Evolutionary conservation across 148 eudicot genomes (phyloP).

Genomic region (Camellia sinensis): DNA sequence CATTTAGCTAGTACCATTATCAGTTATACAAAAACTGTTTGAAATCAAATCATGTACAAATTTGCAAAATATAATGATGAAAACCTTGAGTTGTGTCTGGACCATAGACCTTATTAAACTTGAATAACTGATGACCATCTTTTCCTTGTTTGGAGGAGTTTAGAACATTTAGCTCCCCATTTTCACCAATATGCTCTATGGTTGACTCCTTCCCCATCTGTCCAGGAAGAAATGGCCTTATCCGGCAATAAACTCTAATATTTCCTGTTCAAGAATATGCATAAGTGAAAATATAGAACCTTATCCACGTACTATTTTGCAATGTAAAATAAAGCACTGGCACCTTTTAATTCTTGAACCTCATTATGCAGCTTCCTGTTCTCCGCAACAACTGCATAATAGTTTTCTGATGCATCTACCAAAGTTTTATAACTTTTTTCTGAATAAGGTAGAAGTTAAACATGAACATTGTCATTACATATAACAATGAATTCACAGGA

Average conservation of each 20-base stretch:
- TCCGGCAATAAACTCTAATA: slow-evolving; percentile 89
- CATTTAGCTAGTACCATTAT: neutral
- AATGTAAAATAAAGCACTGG: neutral
- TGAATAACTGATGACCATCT: slow-evolving; percentile 69
- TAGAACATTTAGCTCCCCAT: slow-evolving; percentile 61
- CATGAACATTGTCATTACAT: neutral
- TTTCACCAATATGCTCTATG: slow-evolving; percentile 64
- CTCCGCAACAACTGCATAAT: slow-evolving; percentile 59
- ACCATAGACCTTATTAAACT: slow-evolving; percentile 88
- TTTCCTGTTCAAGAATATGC: slow-evolving; percentile 55
- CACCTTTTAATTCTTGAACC: slow-evolving; percentile 94
- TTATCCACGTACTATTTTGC: neutral
- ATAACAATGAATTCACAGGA: neutral
- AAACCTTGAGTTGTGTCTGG: slow-evolving; percentile 82
- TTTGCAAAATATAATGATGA: slow-evolving; percentile 9
- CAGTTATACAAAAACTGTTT: neutral
- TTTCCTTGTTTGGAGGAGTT: slow-evolving; percentile 72
- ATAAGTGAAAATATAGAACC: slow-evolving; percentile 16
- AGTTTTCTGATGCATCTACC: slow-evolving; percentile 63
- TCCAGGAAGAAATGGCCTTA: slow-evolving; percentile 73
- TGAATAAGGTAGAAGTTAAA: slow-evolving; percentile 24
- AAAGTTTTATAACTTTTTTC: slow-evolving; percentile 55
- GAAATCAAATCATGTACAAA: neutral
- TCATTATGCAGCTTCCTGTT: slow-evolving; percentile 86
- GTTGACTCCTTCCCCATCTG: slow-evolving; percentile 53